Percentiles rank a stretch among this genome's conserved stretches.
These are phyloP conservation scores for Chytriomyces hyalinus DNA, from an alignment of 192 early-diverging fungal genomes.

Conservation along the genomic window DNA sequence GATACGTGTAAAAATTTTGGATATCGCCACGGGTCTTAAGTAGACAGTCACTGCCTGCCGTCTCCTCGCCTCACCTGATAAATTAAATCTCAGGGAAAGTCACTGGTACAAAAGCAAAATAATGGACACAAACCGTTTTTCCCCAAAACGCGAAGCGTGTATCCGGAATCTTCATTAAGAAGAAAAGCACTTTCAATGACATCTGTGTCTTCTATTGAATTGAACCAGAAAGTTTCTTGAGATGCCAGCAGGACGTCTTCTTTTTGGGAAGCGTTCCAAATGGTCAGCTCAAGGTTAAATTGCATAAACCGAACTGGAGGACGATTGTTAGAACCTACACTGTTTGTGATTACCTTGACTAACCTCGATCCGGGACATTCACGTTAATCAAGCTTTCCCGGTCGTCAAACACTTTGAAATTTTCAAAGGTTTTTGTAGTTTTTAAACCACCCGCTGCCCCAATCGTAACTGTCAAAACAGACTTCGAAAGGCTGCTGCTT, in stretches of 20 bases:
- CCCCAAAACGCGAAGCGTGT: constrained; percentile 2
- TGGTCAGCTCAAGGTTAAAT: not conserved
- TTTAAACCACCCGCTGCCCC: constrained; percentile 16
- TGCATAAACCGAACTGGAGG: not conserved
- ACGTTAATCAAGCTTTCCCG: constrained; percentile 5
- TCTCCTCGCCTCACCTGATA: constrained; percentile 27
- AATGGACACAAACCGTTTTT: constrained; percentile 2
- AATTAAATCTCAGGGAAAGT: not conserved
- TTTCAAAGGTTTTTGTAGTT: constrained; percentile 11
- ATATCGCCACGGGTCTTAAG: constrained; percentile 8
- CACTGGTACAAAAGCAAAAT: not conserved
- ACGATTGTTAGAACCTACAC: too few species aligned
- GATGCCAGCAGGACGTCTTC: not conserved
- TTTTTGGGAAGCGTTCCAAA: constrained; percentile 15
- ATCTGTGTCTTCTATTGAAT: constrained; percentile 17
- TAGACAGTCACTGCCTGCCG: not conserved
- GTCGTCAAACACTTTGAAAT: not conserved
- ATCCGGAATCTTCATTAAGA: not conserved
- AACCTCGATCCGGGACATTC: not conserved
- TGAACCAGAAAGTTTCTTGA: constrained; percentile 1
- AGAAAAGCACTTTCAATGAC: constrained; percentile 24
- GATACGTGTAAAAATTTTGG: not conserved
- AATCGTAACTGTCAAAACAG: not conserved
- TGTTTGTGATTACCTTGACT: too few species aligned
- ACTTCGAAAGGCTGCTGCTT: not conserved